Base-by-base conservation (phyloP, 495 filamentous ascomycete species). In the Daldinia grandis region DNA sequence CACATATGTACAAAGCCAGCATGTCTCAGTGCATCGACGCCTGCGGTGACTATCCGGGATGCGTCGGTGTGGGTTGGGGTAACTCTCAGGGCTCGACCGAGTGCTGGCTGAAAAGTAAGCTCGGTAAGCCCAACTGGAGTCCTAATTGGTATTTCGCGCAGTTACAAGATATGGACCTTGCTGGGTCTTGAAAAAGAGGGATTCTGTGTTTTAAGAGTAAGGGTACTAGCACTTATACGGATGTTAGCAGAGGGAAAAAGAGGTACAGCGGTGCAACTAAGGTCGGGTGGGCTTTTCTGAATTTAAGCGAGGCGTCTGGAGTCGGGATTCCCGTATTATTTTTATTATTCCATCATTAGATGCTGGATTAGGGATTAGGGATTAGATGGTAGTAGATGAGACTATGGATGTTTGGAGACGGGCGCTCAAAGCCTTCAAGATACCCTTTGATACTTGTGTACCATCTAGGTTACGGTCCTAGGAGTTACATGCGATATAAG, bases 71-170 rank as follows among this genome's bases (percentile, higher is more conserved):
- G 1, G 78, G 80, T 1, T 81, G 78, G 78, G 80, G 80, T 3
- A 49, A 56, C 12, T 71, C 73, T 30, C 0, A 68, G 1, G 76
- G 71, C 28, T 64, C 66, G 30, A 80, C 76, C 55, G 74, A 78
- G 64, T 81, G 79, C 76, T 85, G 78, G 81, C 7, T 88, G 81
- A 79, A 90, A 86, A 80, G 82, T 80, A 63, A 76, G 81, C 68
- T 88, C 79, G 54, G 88, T 80, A 12, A 79, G 84, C 65, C 82
- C 81, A 73, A 81, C 75, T 30, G 70, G 82, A 73, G 84, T 83
- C 59, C 75, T 64, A 2, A 30, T 64, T 62, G 82, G 85, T 61
- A 85, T 82, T 85, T 79, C 76, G 66, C 82, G 79, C 64, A 65
- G 50, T 27, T 72, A 5, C 69, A 72, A 56, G 21, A 58, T 3